Percentiles rank a stretch among this genome's conserved stretches.
Evolutionary conservation across 2,329 filamentous ascomycete genomes (phyloP).

Genomic region (Hortaea werneckii): DNA sequence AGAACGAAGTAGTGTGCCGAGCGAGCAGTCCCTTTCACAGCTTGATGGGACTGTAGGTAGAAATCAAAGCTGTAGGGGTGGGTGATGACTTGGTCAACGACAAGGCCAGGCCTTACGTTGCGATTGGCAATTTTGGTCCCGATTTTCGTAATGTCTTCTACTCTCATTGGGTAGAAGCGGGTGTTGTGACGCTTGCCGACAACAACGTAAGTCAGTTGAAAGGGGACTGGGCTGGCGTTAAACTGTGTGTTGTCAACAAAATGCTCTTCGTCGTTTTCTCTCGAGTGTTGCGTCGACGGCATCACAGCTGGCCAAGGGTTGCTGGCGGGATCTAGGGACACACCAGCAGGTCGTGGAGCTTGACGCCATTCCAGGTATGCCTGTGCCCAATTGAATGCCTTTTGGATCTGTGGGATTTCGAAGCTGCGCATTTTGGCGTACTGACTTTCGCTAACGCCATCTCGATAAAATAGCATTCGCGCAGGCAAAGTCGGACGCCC

Average conservation of each 20-base stretch:
- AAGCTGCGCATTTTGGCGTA: not conserved
- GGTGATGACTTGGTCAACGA: constrained; percentile 10
- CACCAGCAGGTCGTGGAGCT: no score
- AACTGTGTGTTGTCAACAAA: not conserved
- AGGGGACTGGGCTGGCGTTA: no score
- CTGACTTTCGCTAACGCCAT: constrained; percentile 5
- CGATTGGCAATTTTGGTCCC: not conserved
- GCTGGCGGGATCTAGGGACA: no score
- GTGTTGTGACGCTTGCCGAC: not conserved
- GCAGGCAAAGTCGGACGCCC: not conserved
- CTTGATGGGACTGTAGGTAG: constrained; percentile 13
- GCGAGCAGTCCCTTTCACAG: constrained; percentile 5
- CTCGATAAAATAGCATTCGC: constrained; percentile 1
- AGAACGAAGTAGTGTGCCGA: constrained; percentile 9
- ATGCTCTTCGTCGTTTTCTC: no score
- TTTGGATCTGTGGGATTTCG: no score
- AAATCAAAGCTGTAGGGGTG: constrained; percentile 9
- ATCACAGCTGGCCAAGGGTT: no score
- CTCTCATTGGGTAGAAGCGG: not conserved
- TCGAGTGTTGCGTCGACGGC: no score
- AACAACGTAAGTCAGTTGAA: not conserved
- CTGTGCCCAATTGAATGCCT: no score
- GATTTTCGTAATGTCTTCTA: not conserved
- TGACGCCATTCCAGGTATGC: no score
- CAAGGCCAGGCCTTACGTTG: constrained; percentile 9